Evolutionary conservation across 2,329 filamentous ascomycete species (phyloP), one percentile per base, ranked within the genome.

Genomic region (Alternaria sp.): DNA sequence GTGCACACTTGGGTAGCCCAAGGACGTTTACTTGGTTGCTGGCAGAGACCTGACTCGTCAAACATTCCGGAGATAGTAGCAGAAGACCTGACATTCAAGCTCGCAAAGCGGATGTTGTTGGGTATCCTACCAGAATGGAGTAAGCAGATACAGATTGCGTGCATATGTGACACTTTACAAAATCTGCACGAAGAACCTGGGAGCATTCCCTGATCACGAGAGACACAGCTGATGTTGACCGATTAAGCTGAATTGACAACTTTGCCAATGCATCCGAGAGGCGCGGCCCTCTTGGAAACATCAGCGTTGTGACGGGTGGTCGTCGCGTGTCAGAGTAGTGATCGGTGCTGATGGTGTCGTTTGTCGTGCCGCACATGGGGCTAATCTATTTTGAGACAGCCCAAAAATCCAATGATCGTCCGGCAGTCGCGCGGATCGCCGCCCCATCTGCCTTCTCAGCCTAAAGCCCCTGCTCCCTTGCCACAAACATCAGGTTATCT

Each of bases 381-480:
- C 65, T 57, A 65, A 63, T 70, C 67, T 71, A 70, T 66, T 70
- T 59, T 55, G 43, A 60, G 62, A 14, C 12, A 38, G 30, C n/a
- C 32, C 22, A n/a, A n/a, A 16, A 8, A 32, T 36, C 64, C 59
- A 63, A 65, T 66, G 32, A 69, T 54, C 49, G 40, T 20, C 49
- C 52, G 56, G 45, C 4, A 52, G 18, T 22, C 41, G n/a, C 25
- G 32, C 27, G 30, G 53, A 56, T 64, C 60, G 59, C 25, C 60
- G 59, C 25, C 20, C 60, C 25, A 10, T 48, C 45, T 60, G 54
- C 53, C 12, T 9, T n/a, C 34, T 51, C 43, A 38, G 27, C 54
- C 30, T 52, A 28, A 18, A 64, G 57, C 45, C 48, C 57, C 48
- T 46, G 48, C 34, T 30, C 51, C 40, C 12, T 38, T 27, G 32